These are phyloP conservation scores for Metschnikowia gruessii DNA, from an alignment of 805 yeast species.

Conservation along the genomic window DNA sequence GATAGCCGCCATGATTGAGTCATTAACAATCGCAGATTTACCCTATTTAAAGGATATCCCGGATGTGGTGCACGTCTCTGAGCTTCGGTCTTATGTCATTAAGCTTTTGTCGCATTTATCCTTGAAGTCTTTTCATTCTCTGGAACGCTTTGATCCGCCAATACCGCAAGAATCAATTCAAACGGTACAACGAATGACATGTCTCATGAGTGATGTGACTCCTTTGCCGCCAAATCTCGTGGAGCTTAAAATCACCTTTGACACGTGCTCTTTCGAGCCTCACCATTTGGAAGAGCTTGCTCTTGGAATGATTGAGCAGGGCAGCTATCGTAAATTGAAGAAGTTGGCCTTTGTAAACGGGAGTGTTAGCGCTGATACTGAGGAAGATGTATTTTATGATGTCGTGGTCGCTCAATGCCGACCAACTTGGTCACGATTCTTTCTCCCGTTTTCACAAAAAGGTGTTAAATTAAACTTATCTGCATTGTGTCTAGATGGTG, in stretches of 20 bases:
- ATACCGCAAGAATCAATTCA: not conserved
- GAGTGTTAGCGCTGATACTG: too few relatives aligned
- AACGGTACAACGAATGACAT: not conserved
- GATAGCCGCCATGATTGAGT: too few relatives aligned
- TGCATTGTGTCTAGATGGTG: too few relatives aligned
- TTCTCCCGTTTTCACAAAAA: too few relatives aligned
- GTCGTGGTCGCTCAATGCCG: not conserved
- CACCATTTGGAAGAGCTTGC: not conserved
- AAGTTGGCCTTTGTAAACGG: not conserved
- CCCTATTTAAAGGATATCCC: conserved; percentile 6
- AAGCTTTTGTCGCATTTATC: not conserved
- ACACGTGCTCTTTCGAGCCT: too few relatives aligned
- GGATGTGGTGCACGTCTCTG: not conserved
- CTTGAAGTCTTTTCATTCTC: not conserved
- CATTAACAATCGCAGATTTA: not conserved
- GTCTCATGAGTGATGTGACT: not conserved
- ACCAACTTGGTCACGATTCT: not conserved
- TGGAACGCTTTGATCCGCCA: not conserved
- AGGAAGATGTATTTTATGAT: too few relatives aligned
- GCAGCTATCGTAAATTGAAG: not conserved
- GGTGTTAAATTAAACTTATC: too few relatives aligned
- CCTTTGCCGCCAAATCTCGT: not conserved
- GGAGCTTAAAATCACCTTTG: not conserved
- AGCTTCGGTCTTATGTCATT: not conserved
- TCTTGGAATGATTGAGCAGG: not conserved